phyloP scores from a whole-genome alignment of 2,329 filamentous ascomycete genomes.

The Epichloe gansuensis region DNA sequence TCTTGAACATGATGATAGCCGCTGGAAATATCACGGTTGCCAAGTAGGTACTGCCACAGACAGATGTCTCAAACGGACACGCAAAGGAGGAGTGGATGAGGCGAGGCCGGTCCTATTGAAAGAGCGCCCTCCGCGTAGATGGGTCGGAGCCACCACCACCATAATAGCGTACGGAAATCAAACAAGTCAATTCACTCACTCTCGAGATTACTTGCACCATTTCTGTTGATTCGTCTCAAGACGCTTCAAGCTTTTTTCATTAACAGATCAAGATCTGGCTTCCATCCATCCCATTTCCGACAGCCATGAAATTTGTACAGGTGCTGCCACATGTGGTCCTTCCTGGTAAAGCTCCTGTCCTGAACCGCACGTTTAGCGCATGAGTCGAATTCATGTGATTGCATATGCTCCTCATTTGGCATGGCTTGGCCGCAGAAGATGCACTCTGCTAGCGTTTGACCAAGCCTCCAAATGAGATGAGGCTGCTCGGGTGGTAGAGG shows the following conservation, averaged over 20 bases:
- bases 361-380: slow-evolving; percentile 34
- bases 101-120: too few relatives aligned
- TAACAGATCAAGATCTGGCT: slow-evolving; percentile 22
- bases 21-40: too few relatives aligned
- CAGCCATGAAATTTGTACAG: slow-evolving; percentile 30
- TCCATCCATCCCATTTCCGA: slow-evolving; percentile 38
- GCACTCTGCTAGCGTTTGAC: slow-evolving; percentile 28
- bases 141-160: too few relatives aligned
- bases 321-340: slow-evolving; percentile 30
- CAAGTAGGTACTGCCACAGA: too few relatives aligned
- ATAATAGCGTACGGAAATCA: too few relatives aligned
- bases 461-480: slow-evolving; percentile 34
- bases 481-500: slow-evolving; percentile 22
- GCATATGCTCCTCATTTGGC: slow-evolving; percentile 23
- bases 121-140: too few relatives aligned
- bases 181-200: too few relatives aligned
- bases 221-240: too few relatives aligned
- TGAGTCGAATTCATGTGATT: slow-evolving; percentile 28
- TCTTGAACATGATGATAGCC: too few relatives aligned
- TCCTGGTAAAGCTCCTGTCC: slow-evolving; percentile 30
- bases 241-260: slow-evolving; percentile 5
- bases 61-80: too few relatives aligned
- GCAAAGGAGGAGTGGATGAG: too few relatives aligned
- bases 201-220: too few relatives aligned
- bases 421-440: slow-evolving; percentile 24